Conservation (phyloP, 805 yeast genomes). For the Wickerhamomyces queroliae region DNA sequence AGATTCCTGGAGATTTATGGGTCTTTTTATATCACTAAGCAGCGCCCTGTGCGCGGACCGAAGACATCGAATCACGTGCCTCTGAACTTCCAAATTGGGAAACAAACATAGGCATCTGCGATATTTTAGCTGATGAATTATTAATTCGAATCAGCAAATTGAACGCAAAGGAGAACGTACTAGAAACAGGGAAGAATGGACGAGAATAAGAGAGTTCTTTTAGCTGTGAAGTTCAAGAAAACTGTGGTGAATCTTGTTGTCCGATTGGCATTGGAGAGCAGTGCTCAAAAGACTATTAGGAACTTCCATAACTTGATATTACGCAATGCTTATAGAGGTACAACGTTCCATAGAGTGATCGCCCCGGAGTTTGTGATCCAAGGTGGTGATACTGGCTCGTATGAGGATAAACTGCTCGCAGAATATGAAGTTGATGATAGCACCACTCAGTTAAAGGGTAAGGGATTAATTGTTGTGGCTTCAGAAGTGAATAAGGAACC, state of each 20-base stretch:
- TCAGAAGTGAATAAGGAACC: neutral
- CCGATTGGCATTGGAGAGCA: neutral
- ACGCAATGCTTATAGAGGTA: neutral
- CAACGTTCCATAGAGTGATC: neutral
- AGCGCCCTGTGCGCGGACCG: too few relatives aligned
- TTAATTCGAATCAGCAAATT: too few relatives aligned
- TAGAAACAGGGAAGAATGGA: neutral
- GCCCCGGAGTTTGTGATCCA: slow-evolving; percentile 3
- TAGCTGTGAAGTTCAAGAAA: neutral
- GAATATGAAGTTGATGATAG: neutral
- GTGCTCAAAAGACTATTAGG: neutral
- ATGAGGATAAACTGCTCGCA: neutral
- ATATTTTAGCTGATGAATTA: too few relatives aligned
- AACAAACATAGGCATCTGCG: too few relatives aligned
- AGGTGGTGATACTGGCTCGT: slow-evolving; percentile 6
- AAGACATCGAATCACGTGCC: too few relatives aligned
- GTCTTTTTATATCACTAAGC: too few relatives aligned
- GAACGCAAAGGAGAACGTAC: too few relatives aligned
- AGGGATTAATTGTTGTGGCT: neutral
- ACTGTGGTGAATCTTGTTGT: neutral
- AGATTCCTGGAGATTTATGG: too few relatives aligned
- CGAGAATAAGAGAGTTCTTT: neutral
- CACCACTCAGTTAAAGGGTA: neutral
- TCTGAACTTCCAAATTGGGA: too few relatives aligned
- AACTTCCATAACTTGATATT: neutral